These are phyloP conservation scores for Vickermania spadyakhi DNA, from an alignment of 208 protist genomes.

Conservation along the genomic window DNA sequence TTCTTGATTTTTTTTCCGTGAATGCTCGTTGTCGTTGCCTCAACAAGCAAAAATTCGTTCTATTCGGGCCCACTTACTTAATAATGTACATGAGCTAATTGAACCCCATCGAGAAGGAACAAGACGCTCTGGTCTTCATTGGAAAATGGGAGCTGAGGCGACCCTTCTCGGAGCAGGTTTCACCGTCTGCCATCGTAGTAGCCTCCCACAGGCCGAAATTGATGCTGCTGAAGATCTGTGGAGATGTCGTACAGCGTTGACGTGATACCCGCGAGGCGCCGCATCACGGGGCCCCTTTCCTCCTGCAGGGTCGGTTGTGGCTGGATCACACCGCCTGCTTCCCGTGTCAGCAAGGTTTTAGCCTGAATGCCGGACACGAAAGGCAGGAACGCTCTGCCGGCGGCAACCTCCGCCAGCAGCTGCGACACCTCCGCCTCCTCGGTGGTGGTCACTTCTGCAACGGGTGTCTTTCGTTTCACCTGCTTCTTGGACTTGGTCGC, in stretches of 20 bases:
- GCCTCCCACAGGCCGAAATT: conserved; percentile 25
- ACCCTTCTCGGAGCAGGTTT: too few relatives aligned
- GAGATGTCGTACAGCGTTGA: conserved; percentile 36
- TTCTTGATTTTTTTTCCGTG: too few relatives aligned
- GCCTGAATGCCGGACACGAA: conserved; percentile 68
- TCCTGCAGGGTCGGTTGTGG: conserved; percentile 45
- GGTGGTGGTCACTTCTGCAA: conserved; percentile 1
- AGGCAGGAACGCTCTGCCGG: conserved; percentile 36
- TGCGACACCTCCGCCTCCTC: conserved; percentile 9
- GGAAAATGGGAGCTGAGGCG: too few relatives aligned
- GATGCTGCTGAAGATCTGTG: conserved; percentile 12
- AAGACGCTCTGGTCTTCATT: too few relatives aligned
- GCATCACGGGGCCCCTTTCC: conserved; percentile 42
- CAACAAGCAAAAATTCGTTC: too few relatives aligned
- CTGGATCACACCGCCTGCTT: conserved; percentile 28
- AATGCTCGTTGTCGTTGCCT: too few relatives aligned
- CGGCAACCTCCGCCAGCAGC: conserved; percentile 12
- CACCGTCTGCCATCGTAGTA: conserved; percentile 34
- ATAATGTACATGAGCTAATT: too few relatives aligned
- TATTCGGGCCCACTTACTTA: too few relatives aligned
- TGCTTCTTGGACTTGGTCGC: conserved; percentile 5
- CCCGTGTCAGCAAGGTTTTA: conserved; percentile 23
- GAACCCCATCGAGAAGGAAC: too few relatives aligned
- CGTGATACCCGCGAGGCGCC: conserved; percentile 58
- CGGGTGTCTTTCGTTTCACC: conserved; percentile 10